These are phyloP conservation scores for Lasiodiplodia gonubiensis DNA, from an alignment of 2,329 filamentous ascomycete genomes.

Conservation along the genomic window DNA sequence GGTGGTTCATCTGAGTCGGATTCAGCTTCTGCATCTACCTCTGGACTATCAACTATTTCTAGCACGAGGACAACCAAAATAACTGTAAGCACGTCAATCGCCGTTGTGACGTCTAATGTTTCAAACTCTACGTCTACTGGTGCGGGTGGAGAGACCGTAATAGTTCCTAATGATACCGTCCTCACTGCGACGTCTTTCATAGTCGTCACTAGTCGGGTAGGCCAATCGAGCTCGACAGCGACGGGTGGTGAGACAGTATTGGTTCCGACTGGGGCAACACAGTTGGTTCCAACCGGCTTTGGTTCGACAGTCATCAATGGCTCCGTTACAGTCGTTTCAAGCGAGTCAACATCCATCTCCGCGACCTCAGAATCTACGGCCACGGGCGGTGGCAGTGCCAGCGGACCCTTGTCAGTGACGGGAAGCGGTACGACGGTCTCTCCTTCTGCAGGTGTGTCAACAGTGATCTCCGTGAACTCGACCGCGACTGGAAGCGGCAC, in stretches of 20 bases:
- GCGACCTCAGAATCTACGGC: neutral
- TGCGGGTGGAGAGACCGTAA: neutral
- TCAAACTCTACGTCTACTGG: slow-evolving; percentile 1
- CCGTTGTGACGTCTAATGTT: slow-evolving; percentile 8
- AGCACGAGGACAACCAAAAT: slow-evolving; percentile 1
- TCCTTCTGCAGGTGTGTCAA: slow-evolving; percentile 1
- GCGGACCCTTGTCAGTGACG: neutral
- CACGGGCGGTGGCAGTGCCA: neutral
- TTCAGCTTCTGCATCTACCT: slow-evolving; percentile 23
- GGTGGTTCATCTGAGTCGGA: slow-evolving; percentile 30
- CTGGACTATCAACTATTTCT: slow-evolving; percentile 16
- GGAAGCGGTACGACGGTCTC: neutral
- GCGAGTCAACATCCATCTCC: neutral
- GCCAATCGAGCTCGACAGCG: slow-evolving; percentile 26
- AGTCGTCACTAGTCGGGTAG: slow-evolving; percentile 23
- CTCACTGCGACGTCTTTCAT: neutral
- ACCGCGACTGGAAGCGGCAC: neutral
- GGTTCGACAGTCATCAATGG: neutral
- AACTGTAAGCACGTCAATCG: slow-evolving; percentile 7
- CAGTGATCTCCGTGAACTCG: neutral
- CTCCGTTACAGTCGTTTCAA: neutral
- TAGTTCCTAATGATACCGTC: neutral
- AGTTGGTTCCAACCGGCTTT: neutral
- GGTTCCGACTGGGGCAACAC: neutral
- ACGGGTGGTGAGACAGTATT: slow-evolving; percentile 23